These are phyloP conservation scores for Aspergillus sclerotioniger DNA, from an alignment of 495 filamentous ascomycete genomes.

Conservation along the genomic window DNA sequence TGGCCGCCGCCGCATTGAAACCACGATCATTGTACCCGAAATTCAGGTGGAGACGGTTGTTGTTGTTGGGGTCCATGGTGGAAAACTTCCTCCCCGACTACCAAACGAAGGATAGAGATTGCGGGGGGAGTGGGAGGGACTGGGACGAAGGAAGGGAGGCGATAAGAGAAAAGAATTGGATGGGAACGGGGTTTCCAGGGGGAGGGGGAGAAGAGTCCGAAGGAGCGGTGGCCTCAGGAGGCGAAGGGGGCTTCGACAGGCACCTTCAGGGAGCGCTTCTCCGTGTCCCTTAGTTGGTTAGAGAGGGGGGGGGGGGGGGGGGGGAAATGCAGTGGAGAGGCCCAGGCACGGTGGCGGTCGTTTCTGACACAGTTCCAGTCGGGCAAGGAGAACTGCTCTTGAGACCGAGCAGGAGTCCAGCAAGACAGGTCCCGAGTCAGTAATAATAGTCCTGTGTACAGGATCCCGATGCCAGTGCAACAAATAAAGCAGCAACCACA, in stretches of 20 bases:
- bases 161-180: conserved; percentile 30
- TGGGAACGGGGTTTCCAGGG: conserved; percentile 1
- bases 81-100: conserved; percentile 15
- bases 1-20: conserved; percentile 53
- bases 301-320: background rate
- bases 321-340: background rate
- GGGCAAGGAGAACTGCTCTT: background rate
- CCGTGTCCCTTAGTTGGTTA: conserved; percentile 1
- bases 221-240: conserved; percentile 41
- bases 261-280: background rate
- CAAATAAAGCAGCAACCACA: background rate
- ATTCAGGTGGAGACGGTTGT: conserved; percentile 67
- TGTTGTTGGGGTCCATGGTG: conserved; percentile 54
- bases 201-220: conserved; percentile 17
- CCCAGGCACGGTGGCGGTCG: background rate
- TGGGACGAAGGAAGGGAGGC: conserved; percentile 10
- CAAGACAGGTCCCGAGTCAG: background rate
- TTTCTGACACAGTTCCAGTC: background rate
- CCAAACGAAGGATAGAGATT: conserved; percentile 11
- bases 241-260: conserved; percentile 6
- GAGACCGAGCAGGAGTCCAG: too few relatives aligned
- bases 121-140: conserved; percentile 15
- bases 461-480: background rate
- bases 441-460: background rate
- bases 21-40: conserved; percentile 64